Conservation (phyloP, 1,284 basidiomycete species). For the Wolfiporia cocos region DNA sequence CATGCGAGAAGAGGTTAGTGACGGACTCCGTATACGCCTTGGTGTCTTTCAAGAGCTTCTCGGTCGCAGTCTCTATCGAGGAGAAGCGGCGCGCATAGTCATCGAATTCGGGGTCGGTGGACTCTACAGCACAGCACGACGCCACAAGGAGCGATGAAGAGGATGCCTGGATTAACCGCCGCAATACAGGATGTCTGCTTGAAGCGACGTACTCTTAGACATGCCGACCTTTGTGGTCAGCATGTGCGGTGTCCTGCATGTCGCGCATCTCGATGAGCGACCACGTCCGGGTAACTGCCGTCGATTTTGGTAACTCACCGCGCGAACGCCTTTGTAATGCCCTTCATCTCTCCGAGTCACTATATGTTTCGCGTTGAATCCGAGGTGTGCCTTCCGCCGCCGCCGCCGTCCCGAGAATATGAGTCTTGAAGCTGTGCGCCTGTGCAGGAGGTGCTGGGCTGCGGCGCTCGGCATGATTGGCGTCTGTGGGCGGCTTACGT, state of each 20-base stretch:
- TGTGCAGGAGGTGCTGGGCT: too few relatives aligned
- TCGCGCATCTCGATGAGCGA: constrained; percentile 3
- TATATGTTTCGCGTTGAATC: too few relatives aligned
- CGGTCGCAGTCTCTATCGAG: constrained; percentile 74
- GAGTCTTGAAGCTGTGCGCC: too few relatives aligned
- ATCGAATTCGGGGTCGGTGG: constrained; percentile 83
- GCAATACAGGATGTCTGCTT: neutral
- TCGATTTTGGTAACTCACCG: constrained; percentile 42
- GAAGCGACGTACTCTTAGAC: constrained; percentile 76
- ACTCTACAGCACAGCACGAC: constrained; percentile 43
- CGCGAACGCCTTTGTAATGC: constrained; percentile 71
- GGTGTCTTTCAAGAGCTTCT: constrained; percentile 91
- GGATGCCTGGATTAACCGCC: neutral
- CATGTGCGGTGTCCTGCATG: constrained; percentile 76
- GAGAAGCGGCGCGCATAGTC: constrained; percentile 77
- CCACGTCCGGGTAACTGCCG: neutral
- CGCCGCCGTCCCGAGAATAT: too few relatives aligned
- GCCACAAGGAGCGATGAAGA: neutral
- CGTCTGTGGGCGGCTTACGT: too few relatives aligned
- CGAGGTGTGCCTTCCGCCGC: too few relatives aligned
- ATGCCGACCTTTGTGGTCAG: constrained; percentile 83
- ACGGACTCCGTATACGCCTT: constrained; percentile 85
- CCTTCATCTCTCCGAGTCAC: constrained; percentile 56
- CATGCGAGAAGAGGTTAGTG: constrained; percentile 76
- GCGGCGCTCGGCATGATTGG: too few relatives aligned